phyloP scores from a whole-genome alignment of 345 rosid genomes.

The Kernera saxatilis region DNA sequence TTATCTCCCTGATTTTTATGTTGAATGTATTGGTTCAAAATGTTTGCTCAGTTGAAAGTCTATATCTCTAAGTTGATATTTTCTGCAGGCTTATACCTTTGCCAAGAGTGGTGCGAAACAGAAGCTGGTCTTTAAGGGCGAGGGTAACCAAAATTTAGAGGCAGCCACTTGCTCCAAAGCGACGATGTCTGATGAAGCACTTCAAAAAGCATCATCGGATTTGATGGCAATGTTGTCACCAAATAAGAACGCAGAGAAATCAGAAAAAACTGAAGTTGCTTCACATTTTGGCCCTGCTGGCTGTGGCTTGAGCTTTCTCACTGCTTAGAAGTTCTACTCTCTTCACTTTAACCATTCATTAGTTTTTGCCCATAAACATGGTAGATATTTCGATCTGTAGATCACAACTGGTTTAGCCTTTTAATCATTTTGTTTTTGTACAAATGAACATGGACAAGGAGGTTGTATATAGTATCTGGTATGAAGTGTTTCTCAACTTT shows the following conservation, averaged over 20 bases:
- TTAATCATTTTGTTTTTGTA: neutral
- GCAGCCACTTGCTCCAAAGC: conserved; percentile 3
- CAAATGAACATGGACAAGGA: neutral
- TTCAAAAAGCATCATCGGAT: neutral
- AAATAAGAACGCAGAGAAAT: neutral
- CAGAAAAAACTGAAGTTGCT: conserved; percentile 4
- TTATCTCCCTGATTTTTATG: neutral
- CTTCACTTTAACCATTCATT: neutral
- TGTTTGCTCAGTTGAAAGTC: neutral
- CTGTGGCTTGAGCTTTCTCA: neutral
- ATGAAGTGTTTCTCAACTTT: neutral
- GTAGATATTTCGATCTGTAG: neutral
- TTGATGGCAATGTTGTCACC: neutral
- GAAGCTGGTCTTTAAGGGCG: conserved; percentile 12
- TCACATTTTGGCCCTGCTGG: neutral
- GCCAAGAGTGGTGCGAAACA: conserved; percentile 25
- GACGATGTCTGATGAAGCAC: neutral
- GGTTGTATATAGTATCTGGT: conserved; percentile 10
- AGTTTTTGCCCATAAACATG: neutral
- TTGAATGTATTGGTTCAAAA: neutral
- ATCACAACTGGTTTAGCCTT: neutral
- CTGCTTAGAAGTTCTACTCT: neutral
- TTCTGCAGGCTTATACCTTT: conserved; percentile 5
- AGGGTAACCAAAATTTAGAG: conserved; percentile 3
- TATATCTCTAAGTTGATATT: neutral